Base-by-base conservation (phyloP, 2,329 filamentous ascomycete species). In the Apiospora marii region DNA sequence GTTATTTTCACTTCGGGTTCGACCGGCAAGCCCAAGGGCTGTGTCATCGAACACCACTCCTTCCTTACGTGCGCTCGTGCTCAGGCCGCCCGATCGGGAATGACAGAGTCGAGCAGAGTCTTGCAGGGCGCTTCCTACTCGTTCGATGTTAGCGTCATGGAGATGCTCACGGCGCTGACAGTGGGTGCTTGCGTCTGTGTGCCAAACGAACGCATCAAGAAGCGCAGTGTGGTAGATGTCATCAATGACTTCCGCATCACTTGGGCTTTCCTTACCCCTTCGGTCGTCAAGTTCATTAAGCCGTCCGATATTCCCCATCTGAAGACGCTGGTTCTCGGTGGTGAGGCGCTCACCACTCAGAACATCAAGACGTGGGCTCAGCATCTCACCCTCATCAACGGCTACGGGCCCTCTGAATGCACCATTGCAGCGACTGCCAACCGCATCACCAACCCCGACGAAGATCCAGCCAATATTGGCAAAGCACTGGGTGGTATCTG, bases 121-220 rank as follows among this genome's bases (percentile, higher is more conserved):
- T n/a, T 69, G 6, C 68, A 69, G 68, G 44, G 44, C 3, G 44
- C 68, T 19, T 69, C 68, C 10, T 88, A 87, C 74, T 87, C 86
- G 3, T 88, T 89, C 44, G 88, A 91, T 68, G 83, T 86, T 2
- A 85, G 85, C 14, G 80, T 90, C 0, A 77, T 86, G 0, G 89
- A 90, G 74, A 85, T 87, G 0, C 81, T 90, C 7, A 84, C 86
- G 1, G 85, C 88, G 0, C 81, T 92, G 3, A 83, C 87, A 12
- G 81, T 85, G 37, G 91, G 91, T 27, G 90, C 88, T 0, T 91
- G 88, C 71, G 83, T 92, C 7, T 92, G 90, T 73, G 83, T 92
- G 0, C 89, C 90, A 0, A 7, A 81, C 86, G 0, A 78, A 84
- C 58, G 58, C 22, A 64, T 64, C 58, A 64, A 64, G 6, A 86